Evolutionary conservation across 2,329 filamentous ascomycete species (phyloP).

Genomic region (Clonostachys sp.): DNA sequence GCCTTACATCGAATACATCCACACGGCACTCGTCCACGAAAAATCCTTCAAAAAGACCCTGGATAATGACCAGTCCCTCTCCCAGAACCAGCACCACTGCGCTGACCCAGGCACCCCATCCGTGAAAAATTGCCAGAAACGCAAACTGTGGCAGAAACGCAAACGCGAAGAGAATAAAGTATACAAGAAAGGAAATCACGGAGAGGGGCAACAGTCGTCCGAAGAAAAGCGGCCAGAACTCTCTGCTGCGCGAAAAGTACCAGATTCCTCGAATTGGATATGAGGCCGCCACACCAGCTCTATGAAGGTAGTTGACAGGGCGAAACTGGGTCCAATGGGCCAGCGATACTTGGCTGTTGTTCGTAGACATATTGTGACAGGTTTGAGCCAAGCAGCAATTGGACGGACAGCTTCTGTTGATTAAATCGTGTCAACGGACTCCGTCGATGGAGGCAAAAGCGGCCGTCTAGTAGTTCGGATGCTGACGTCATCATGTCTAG

Average conservation of each 20-base stretch:
- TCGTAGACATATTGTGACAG: too few relatives aligned
- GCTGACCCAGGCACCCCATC: constrained; percentile 82
- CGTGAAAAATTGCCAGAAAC: constrained; percentile 86
- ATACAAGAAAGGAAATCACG: constrained; percentile 77
- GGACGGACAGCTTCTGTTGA: too few relatives aligned
- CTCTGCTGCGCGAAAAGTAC: constrained; percentile 74
- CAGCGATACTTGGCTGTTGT: too few relatives aligned
- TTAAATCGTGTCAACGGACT: too few relatives aligned
- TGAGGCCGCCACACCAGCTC: constrained; percentile 40
- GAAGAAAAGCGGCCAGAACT: constrained; percentile 77
- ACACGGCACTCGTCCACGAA: constrained; percentile 77
- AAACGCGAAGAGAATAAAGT: constrained; percentile 82
- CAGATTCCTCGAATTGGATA: constrained; percentile 69
- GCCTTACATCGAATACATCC: constrained; percentile 75
- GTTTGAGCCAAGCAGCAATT: too few relatives aligned
- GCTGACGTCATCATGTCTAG: too few relatives aligned
- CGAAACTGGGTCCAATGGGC: too few relatives aligned
- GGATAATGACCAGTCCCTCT: constrained; percentile 68
- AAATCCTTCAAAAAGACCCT: constrained; percentile 70
- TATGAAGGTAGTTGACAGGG: constrained; percentile 33
- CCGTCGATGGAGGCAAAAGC: too few relatives aligned
- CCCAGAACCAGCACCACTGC: constrained; percentile 84
- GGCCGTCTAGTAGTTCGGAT: too few relatives aligned
- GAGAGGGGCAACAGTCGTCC: constrained; percentile 75
- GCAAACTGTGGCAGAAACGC: constrained; percentile 85